phyloP scores from a whole-genome alignment of 208 protist species.

The Borovskyia barvae region DNA sequence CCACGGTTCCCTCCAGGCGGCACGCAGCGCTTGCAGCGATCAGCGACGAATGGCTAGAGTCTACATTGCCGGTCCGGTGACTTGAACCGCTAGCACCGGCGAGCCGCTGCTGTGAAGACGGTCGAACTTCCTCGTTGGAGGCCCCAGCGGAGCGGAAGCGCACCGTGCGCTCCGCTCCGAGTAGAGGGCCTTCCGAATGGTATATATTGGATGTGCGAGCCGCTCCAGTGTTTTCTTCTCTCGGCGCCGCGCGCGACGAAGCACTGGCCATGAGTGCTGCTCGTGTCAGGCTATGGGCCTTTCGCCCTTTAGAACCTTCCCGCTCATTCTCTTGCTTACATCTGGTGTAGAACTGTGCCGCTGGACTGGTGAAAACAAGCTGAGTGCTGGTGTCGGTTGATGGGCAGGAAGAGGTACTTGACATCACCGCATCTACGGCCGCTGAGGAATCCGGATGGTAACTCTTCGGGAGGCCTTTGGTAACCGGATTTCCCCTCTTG shows the following conservation, averaged over 20 bases:
- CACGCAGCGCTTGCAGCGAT: background rate
- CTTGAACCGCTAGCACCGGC: no score
- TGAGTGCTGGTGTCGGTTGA: background rate
- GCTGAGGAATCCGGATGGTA: background rate
- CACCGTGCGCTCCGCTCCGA: background rate
- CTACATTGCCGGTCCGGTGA: background rate
- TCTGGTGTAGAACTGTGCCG: background rate
- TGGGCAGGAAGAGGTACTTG: background rate
- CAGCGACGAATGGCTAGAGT: background rate
- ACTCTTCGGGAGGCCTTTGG: no score
- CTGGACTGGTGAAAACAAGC: slow-evolving; percentile 8
- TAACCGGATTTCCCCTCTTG: no score
- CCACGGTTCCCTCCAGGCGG: background rate
- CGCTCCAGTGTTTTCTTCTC: no score
- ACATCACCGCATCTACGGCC: background rate
- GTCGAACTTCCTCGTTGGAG: slow-evolving; percentile 14
- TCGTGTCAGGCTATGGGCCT: background rate
- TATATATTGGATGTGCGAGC: no score
- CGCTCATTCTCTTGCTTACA: slow-evolving; percentile 6
- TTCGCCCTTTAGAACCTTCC: background rate
- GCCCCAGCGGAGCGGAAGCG: slow-evolving; percentile 24
- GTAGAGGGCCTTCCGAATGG: background rate
- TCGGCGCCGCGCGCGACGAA: no score
- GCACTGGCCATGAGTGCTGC: no score
- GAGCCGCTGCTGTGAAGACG: background rate